Evolutionary conservation across 176 grass and related monocot genomes (phyloP).

Genomic region (Oryza punctata): DNA sequence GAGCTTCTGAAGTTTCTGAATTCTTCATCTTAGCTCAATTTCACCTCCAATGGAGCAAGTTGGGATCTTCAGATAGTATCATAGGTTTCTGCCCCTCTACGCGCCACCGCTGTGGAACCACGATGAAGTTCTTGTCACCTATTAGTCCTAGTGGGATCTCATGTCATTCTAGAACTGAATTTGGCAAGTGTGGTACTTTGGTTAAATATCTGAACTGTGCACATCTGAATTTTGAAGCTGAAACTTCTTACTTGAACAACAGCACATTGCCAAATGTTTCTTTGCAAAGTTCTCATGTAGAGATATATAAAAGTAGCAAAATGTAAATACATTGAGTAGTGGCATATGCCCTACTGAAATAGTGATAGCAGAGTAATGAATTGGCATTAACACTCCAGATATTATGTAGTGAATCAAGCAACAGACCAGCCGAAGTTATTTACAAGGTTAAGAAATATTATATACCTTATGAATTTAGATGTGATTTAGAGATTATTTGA

Average conservation of each 20-base stretch:
- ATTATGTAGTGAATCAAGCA: too few relatives aligned
- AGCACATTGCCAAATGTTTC: slow-evolving; percentile 66
- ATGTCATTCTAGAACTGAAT: slow-evolving; percentile 52
- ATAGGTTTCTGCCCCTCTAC: slow-evolving; percentile 37
- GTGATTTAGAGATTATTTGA: too few relatives aligned
- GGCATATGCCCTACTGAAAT: not conserved
- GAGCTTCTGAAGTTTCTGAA: not conserved
- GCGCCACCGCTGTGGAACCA: slow-evolving; percentile 48
- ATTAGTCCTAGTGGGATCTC: slow-evolving; percentile 44
- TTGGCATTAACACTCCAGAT: too few relatives aligned
- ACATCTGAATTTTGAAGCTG: not conserved
- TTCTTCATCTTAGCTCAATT: not conserved
- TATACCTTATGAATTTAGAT: slow-evolving; percentile 41
- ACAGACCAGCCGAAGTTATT: not conserved
- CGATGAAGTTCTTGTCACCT: slow-evolving; percentile 36
- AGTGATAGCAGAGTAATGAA: not conserved
- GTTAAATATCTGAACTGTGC: slow-evolving; percentile 17
- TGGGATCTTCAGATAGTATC: slow-evolving; percentile 53
- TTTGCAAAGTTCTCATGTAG: slow-evolving; percentile 55
- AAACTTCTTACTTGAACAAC: slow-evolving; percentile 38
- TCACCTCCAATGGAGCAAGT: slow-evolving; percentile 66
- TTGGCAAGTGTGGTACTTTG: not conserved
- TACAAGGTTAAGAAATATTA: not conserved
- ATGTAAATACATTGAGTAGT: slow-evolving; percentile 16
- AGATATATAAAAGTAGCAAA: slow-evolving; percentile 22